These are phyloP conservation scores for Epichloe scottii DNA, from an alignment of 2,329 filamentous ascomycete genomes.

Conservation along the genomic window DNA sequence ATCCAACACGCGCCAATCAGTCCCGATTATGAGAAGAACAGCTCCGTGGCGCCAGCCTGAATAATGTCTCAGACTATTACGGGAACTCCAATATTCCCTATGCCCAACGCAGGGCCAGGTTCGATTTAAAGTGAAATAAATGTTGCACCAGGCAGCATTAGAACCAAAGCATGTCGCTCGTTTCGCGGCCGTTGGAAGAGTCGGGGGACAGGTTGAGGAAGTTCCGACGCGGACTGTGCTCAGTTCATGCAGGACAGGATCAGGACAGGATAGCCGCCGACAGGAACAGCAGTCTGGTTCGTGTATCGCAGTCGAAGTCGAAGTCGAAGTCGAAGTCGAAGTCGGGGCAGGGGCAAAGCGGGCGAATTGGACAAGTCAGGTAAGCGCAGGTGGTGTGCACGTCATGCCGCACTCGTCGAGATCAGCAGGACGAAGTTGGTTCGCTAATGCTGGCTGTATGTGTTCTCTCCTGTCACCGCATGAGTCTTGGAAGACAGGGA, in stretches of 20 bases:
- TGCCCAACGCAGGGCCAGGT: background rate
- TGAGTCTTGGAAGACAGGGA: background rate
- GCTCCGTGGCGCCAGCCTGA: background rate
- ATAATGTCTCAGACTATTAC: constrained; percentile 2
- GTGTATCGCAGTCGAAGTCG: background rate
- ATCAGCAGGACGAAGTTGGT: background rate
- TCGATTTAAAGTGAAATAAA: background rate
- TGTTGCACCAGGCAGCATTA: background rate
- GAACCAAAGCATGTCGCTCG: constrained; percentile 1
- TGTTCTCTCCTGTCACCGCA: background rate
- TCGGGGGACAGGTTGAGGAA: background rate
- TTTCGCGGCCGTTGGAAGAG: background rate
- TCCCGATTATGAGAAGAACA: background rate
- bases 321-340: too few species aligned
- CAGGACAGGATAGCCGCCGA: background rate
- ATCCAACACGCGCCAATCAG: background rate
- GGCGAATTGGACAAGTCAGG: background rate
- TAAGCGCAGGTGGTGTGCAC: background rate
- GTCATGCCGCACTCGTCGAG: background rate
- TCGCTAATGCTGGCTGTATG: background rate
- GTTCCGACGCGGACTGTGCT: background rate
- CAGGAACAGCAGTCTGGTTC: background rate
- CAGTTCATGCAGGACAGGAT: background rate
- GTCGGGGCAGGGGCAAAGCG: too few species aligned
- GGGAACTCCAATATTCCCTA: background rate